These are phyloP conservation scores for Madurella fahalii DNA, from an alignment of 2,329 filamentous ascomycete species.

Conservation along the genomic window DNA sequence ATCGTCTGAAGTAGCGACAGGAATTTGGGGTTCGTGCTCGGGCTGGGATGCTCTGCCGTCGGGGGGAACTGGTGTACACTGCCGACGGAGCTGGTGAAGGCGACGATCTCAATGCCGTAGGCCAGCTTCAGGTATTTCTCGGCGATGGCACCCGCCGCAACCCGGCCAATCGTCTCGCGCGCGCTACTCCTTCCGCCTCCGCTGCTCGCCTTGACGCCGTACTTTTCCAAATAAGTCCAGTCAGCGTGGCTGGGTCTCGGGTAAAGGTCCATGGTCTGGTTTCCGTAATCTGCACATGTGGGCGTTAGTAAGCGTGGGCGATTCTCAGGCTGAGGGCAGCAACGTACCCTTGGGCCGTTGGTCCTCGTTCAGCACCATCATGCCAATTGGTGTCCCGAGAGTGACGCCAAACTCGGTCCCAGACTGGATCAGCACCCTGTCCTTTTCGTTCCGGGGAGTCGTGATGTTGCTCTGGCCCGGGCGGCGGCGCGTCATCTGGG, in stretches of 20 bases:
- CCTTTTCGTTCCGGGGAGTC: conserved; percentile 89
- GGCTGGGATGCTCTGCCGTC: conserved; percentile 61
- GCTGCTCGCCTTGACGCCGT: conserved; percentile 85
- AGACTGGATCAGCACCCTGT: conserved; percentile 86
- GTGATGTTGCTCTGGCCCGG: conserved; percentile 88
- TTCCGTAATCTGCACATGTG: conserved; percentile 66
- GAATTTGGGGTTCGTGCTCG: conserved; percentile 74
- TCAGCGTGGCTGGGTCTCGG: conserved; percentile 91
- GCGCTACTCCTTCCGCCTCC: conserved; percentile 88
- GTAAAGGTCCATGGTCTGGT: conserved; percentile 84
- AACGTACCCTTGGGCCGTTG: conserved; percentile 64
- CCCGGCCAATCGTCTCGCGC: conserved; percentile 90
- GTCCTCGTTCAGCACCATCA: conserved; percentile 88
- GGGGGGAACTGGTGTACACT: conserved; percentile 72
- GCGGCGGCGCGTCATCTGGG: conserved; percentile 84
- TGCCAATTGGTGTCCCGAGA: conserved; percentile 82
- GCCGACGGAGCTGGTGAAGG: conserved; percentile 85
- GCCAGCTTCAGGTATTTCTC: conserved; percentile 84
- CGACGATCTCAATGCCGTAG: conserved; percentile 85
- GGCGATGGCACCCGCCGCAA: conserved; percentile 86
- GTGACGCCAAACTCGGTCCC: conserved; percentile 88
- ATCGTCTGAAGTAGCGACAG: conserved; percentile 68
- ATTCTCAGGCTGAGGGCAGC: no score
- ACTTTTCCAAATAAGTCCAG: conserved; percentile 96
- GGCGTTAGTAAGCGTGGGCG: not conserved